Percentiles rank a stretch among this genome's conserved stretches.
These are phyloP conservation scores for Botrytis paeoniae DNA, from an alignment of 2,329 filamentous ascomycete genomes.

Conservation along the genomic window DNA sequence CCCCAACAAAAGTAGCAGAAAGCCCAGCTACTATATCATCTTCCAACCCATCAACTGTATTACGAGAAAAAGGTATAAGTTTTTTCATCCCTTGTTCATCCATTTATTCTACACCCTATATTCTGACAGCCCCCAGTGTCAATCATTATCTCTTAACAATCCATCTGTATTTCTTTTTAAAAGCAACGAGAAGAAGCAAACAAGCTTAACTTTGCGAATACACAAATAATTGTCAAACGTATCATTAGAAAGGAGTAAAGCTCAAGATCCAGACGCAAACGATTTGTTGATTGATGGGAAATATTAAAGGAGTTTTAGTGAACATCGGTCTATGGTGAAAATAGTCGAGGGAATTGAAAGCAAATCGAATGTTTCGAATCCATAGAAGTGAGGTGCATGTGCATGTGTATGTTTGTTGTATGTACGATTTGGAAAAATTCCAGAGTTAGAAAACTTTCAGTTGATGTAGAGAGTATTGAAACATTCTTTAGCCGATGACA, in stretches of 20 bases:
- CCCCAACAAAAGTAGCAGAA: constrained; percentile 10
- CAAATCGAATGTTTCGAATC: constrained; percentile 2
- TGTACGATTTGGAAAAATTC: constrained; percentile 10
- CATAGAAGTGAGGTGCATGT: constrained; percentile 1
- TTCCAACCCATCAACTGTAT: neutral
- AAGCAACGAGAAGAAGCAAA: constrained; percentile 10
- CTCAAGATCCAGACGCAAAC: constrained; percentile 5
- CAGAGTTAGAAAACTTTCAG: neutral
- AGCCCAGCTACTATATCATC: constrained; percentile 4
- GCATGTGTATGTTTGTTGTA: neutral
- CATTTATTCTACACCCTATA: neutral
- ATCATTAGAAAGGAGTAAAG: constrained; percentile 2
- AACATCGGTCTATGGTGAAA: constrained; percentile 10
- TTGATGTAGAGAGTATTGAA: constrained; percentile 9
- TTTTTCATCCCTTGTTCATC: neutral
- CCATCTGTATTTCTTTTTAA: neutral
- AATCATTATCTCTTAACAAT: constrained; percentile 2
- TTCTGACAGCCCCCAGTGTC: neutral
- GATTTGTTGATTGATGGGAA: neutral
- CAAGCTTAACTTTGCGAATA: constrained; percentile 2
- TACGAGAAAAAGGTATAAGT: neutral
- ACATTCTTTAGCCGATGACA: neutral
- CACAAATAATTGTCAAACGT: neutral
- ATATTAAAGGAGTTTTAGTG: constrained; percentile 10
- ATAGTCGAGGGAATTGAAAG: constrained; percentile 5